Conservation (phyloP, 192 early-diverging fungal species). For the Backusella liffmaniae region DNA sequence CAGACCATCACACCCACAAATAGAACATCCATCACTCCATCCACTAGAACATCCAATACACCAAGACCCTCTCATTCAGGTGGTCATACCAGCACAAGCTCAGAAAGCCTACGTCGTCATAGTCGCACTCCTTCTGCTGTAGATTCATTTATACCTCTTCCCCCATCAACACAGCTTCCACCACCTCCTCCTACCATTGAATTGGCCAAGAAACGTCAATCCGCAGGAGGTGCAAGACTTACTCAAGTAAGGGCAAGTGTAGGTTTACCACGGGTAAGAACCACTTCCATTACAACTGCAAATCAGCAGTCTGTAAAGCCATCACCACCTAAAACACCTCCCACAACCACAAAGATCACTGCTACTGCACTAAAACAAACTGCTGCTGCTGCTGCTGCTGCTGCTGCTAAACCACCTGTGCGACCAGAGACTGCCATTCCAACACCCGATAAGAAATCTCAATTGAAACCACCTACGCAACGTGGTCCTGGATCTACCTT, state of each 20-base stretch:
- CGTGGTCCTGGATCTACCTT: conserved; percentile 35
- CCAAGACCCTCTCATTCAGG: not conserved
- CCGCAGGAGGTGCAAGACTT: not conserved
- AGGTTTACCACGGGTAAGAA: conserved; percentile 17
- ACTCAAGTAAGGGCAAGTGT: conserved; percentile 15
- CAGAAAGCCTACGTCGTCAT: not conserved
- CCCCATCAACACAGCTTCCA: not conserved
- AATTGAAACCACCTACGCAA: conserved; percentile 21
- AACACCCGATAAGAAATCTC: conserved; percentile 9
- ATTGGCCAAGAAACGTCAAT: conserved; percentile 1
- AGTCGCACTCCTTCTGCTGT: not conserved
- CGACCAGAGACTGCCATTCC: not conserved
- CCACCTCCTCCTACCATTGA: not conserved
- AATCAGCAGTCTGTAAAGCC: not conserved
- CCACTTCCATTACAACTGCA: conserved; percentile 3
- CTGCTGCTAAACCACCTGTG: not conserved
- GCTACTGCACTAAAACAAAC: not conserved
- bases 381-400: not conserved
- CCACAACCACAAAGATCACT: not conserved
- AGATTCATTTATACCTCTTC: not conserved
- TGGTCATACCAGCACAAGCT: not conserved
- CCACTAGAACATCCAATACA: not conserved
- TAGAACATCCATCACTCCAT: conserved; percentile 4
- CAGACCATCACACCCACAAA: not conserved
- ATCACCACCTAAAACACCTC: not conserved